Percentiles rank a stretch among this genome's conserved stretches.
These are phyloP conservation scores for Fusarium sp. DNA, from an alignment of 2,329 filamentous ascomycete genomes.

Conservation along the genomic window DNA sequence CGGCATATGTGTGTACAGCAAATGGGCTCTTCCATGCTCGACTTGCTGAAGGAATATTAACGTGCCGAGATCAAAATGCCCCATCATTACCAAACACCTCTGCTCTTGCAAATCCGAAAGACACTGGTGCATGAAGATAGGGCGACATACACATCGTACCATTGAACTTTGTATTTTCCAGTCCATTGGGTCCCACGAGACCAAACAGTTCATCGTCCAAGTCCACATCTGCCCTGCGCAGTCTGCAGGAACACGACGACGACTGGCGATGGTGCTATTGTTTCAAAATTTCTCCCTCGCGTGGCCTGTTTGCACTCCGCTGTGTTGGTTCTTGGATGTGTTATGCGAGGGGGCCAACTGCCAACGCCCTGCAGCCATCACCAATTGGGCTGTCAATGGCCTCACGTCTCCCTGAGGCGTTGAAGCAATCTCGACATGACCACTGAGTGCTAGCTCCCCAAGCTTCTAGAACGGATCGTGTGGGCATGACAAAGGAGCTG, in stretches of 20 bases:
- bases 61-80: conserved; percentile 65
- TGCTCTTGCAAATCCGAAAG: conserved; percentile 51
- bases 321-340: neutral
- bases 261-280: neutral
- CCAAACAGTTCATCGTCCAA: neutral
- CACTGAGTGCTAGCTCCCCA: neutral
- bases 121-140: conserved; percentile 66
- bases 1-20: conserved; percentile 72
- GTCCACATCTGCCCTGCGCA: neutral
- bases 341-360: neutral
- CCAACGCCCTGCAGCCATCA: neutral
- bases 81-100: conserved; percentile 69
- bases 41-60: conserved; percentile 66
- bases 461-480: conserved; percentile 17
- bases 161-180: neutral
- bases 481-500: conserved; percentile 10
- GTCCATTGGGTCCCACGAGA: neutral
- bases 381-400: conserved; percentile 5
- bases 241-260: neutral
- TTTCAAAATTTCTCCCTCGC: neutral
- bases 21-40: conserved; percentile 62
- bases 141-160: conserved; percentile 46
- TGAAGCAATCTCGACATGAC: neutral
- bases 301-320: neutral
- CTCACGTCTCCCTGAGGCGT: conserved; percentile 8